Evolutionary conservation across 2,329 filamentous ascomycete genomes (phyloP).

Genomic region (Phyllosticta citriasiana): DNA sequence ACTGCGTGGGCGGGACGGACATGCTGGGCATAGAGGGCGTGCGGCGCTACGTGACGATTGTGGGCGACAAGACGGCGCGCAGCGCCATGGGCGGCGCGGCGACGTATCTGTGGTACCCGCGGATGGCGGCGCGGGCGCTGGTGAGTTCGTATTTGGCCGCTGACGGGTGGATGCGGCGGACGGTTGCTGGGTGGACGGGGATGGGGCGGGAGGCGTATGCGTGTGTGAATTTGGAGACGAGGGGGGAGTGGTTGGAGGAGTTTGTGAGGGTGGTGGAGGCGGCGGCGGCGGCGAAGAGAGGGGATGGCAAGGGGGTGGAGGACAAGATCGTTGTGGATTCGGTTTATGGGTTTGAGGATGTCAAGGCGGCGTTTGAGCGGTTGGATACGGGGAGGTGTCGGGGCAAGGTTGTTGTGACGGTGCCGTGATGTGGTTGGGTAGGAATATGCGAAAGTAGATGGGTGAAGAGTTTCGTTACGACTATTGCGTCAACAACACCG

Average conservation of each 20-base stretch:
- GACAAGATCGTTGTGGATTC: neutral
- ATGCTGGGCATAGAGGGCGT: constrained; percentile 26
- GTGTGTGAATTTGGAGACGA: constrained; percentile 2
- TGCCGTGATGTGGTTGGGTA: no score
- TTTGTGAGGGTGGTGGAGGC: neutral
- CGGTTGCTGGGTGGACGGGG: neutral
- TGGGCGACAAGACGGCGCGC: constrained; percentile 28
- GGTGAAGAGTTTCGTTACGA: no score
- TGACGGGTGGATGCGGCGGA: neutral
- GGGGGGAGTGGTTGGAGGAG: constrained; percentile 2
- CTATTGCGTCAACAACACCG: no score
- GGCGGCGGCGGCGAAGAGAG: neutral
- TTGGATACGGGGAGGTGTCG: constrained; percentile 1
- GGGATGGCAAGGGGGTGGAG: neutral
- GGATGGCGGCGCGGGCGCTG: constrained; percentile 1
- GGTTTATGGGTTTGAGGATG: neutral
- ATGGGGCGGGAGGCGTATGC: neutral
- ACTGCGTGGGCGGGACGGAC: constrained; percentile 40
- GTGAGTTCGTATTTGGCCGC: neutral
- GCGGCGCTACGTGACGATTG: constrained; percentile 31
- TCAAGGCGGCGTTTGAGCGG: neutral
- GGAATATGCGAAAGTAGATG: no score
- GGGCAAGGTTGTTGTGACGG: neutral
- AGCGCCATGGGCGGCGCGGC: constrained; percentile 28
- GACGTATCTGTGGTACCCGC: constrained; percentile 18